Base-by-base conservation (phyloP, 169 alveolate species). In the Plasmodium reichenowi region DNA sequence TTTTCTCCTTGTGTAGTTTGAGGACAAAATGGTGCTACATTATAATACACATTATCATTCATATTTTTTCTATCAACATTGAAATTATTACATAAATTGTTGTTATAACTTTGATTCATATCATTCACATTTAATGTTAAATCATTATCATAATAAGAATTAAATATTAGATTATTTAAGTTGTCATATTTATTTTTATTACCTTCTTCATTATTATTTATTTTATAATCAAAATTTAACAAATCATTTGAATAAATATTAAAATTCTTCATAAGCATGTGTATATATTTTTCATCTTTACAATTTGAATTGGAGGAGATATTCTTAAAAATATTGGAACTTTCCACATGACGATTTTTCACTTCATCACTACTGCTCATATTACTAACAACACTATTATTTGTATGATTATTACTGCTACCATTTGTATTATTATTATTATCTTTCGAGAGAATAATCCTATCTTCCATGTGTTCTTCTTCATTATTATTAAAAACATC, bases 141-240 rank as follows among this genome's bases (percentile, higher is more conserved):
- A 68, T 48, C 62, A 52, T 52, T 52, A 52, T 52, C 62, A 52
- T n/a, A 52, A 52, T 52, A n/a, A 38, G 47, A 38, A 52, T 52
- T 52, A 52, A n/a, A 52, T 52, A 52, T 52, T 52, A 52, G 12
- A 52, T 52, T 52, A 52, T 52, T 52, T 38, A 38, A 38, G 20
- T n/a, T 52, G 20, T 12, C 63, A 22, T 26, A 38, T 38, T 68
- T 68, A 13, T 12, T 6, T 13, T 13, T 22, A 32, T 5, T 54
- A n/a, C 10, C 6, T n/a, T 52, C 32, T 29, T 64, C 17, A 24
- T 64, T 24, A 10, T 10, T 26, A n/a, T 64, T 22, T 26, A 64
- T 26, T 52, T 52, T 52, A 52, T 15, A 52, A 52, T 15, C 62
- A 52, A 52, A 52, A 64, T 29, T 64, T 24, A 64, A 64, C 26